Evolutionary conservation across 176 grass and related monocot species (phyloP), one percentile per base, ranked within the genome.

Genomic region (Hordeum marinum): DNA sequence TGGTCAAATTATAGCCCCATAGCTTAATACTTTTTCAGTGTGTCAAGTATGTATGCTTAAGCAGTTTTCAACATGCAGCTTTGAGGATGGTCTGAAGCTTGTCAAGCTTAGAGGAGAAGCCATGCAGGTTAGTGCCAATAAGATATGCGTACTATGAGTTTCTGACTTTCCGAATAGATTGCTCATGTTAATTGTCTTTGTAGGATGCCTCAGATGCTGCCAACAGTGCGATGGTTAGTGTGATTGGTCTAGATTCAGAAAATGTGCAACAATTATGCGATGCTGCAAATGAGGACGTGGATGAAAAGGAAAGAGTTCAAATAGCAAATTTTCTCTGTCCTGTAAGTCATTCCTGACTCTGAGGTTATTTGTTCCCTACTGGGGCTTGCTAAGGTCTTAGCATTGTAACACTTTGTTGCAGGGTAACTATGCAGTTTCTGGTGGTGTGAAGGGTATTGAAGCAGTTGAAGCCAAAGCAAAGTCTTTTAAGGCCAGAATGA

Each of bases 41-140:
- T 55, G 63, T 80, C 10, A 84, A 75, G 11, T 59, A 50, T 14
- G 23, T 79, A 18, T 62, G 58, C 89, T 75, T 81, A 91, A 71
- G 15, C 29, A 85, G 40, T 82, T 84, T 59, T 60, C 40, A 82
- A 70, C 29, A 11, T 83, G 63, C 76, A 99, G 96, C 82, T 99
- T 99, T 91, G 93, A 99, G 81, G 96, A 99, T 88, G 96, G 96
- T 75, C 91, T 99, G 74, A 99, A 96, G 88, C 93, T 99, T 85
- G 96, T 99, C 78, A 99, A 99, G 75, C 85, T 99, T 74, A 94
- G 93, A 92, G 96, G 96, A 76, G 96, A 99, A 89, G 96, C 96
- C 68, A 99, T 96, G 93, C 96, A 99, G 90, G 96, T 99, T 80
- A 69, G 68, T 82, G 75, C 55, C 13, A 72, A 41, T 58, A 18